These are phyloP conservation scores for Metschnikowia similis DNA, from an alignment of 805 yeast genomes.

Conservation along the genomic window DNA sequence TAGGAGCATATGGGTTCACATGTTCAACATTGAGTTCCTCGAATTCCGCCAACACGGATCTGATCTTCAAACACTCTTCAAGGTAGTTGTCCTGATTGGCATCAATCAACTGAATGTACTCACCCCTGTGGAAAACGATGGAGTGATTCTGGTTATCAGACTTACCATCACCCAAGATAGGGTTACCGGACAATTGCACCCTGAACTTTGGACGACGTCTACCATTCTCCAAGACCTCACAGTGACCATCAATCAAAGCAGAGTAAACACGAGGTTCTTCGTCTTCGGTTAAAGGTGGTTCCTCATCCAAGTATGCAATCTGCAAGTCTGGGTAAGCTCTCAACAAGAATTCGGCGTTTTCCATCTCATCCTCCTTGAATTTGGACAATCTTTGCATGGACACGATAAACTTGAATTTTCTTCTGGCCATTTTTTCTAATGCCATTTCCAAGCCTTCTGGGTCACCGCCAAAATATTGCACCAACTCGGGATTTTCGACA, in stretches of 20 bases:
- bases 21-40: conserved; percentile 58
- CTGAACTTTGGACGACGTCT: conserved; percentile 51
- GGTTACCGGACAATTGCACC: conserved; percentile 70
- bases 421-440: conserved; percentile 65
- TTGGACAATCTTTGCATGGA: conserved; percentile 59
- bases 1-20: conserved; percentile 78
- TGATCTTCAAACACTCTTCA: conserved; percentile 76
- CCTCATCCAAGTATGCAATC: conserved; percentile 58
- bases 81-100: conserved; percentile 82
- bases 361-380: conserved; percentile 54
- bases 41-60: conserved; percentile 72
- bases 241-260: conserved; percentile 52
- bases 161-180: conserved; percentile 81
- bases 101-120: conserved; percentile 74
- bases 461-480: conserved; percentile 98
- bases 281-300: conserved; percentile 46
- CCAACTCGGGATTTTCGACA: conserved; percentile 56
- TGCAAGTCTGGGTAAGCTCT: conserved; percentile 67
- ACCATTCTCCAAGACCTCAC: conserved; percentile 47
- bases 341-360: conserved; percentile 53
- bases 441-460: conserved; percentile 96
- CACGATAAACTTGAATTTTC: conserved; percentile 61
- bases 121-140: conserved; percentile 71
- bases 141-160: conserved; percentile 81
- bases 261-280: conserved; percentile 56